These are phyloP conservation scores for Nigrospora sphaerica DNA, from an alignment of 2,329 filamentous ascomycete species.

Conservation along the genomic window DNA sequence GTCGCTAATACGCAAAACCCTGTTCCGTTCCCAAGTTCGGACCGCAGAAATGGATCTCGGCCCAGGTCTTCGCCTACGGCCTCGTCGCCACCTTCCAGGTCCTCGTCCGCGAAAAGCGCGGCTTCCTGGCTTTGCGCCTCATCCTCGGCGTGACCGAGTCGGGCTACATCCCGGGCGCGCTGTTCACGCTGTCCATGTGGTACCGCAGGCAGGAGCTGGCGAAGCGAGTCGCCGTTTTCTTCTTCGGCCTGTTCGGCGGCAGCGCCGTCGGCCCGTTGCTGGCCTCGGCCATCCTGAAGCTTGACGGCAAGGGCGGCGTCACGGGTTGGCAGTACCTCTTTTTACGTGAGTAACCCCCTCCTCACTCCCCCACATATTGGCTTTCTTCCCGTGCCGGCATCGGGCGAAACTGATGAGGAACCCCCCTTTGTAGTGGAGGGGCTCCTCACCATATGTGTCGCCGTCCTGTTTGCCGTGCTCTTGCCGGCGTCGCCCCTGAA, in stretches of 20 bases:
- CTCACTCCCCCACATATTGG: slow-evolving; percentile 22
- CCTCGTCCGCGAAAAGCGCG: slow-evolving; percentile 28
- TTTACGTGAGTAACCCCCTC: no score
- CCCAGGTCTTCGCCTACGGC: slow-evolving; percentile 41
- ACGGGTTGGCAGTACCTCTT: slow-evolving; percentile 44
- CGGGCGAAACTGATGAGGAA: neutral
- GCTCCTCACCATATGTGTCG: slow-evolving; percentile 32
- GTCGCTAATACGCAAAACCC: neutral
- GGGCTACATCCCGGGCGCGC: slow-evolving; percentile 40
- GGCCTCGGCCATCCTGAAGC: slow-evolving; percentile 35
- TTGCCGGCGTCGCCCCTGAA: slow-evolving; percentile 34
- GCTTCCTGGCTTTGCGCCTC: slow-evolving; percentile 33
- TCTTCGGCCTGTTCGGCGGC: slow-evolving; percentile 45
- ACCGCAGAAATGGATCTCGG: slow-evolving; percentile 39
- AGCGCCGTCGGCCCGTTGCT: slow-evolving; percentile 40
- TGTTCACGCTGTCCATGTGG: slow-evolving; percentile 42
- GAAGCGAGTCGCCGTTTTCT: slow-evolving; percentile 38
- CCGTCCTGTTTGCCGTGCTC: slow-evolving; percentile 29
- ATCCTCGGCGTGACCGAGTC: slow-evolving; percentile 39
- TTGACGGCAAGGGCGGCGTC: slow-evolving; percentile 29
- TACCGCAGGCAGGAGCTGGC: slow-evolving; percentile 35
- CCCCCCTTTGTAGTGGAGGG: slow-evolving; percentile 29
- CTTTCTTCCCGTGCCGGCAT: neutral
- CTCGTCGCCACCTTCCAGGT: slow-evolving; percentile 36
- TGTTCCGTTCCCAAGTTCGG: slow-evolving; percentile 20